Base-by-base conservation (phyloP, 768 basidiomycete genomes). In the Rhodotorula toruloides region DNA sequence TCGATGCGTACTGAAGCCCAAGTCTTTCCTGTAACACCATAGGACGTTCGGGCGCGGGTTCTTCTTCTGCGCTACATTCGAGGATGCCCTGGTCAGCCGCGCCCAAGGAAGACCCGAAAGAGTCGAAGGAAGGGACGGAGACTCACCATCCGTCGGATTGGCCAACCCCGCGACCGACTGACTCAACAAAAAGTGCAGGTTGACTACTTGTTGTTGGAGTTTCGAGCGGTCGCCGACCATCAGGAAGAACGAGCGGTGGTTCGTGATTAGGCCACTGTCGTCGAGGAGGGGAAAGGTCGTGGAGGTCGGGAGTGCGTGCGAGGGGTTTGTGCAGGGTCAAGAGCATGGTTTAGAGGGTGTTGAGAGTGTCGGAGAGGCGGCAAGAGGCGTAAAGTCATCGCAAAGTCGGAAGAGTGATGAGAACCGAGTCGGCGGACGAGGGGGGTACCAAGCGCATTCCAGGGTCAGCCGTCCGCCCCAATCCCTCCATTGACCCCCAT, bases 21-120 rank as follows among this genome's bases (percentile, higher is more conserved):
- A 82, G 44, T 98, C 93, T 76, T 97, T 98, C 80, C 96, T 98
- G 82, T 99, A 99, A 74, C 92, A 96, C 96, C 96, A 99, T 67
- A 98, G 79, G 3, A 91, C 4, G 91, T 86, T 59, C 88, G 83
- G 74, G n/a, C 73, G 52, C 16, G 67, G 71, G 57, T 68, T 72
- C 67, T 72, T 72, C 67, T 68, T 72, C 42, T 68, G 67, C 21
- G 71, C 66, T 70, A 61, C n/a, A n/a, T 42, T 9, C 7, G 34
- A 21, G 32, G 16, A 22, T 7, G 2, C 48, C 27, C 16, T n/a
- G 14, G 1, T 1, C 11, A 16, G 29, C 47, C 40, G 44, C 44
- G n/a, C 44, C 44, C 31, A n/a, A 43, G 40, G 4, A 31, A 6
- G 43, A 22, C 6, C 10, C 4, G 42, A 13, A 32, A 25, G 42